Evolutionary conservation across 2,329 filamentous ascomycete genomes (phyloP), one percentile per base, ranked within the genome.

Genomic region (Davidsoniella virescens): DNA sequence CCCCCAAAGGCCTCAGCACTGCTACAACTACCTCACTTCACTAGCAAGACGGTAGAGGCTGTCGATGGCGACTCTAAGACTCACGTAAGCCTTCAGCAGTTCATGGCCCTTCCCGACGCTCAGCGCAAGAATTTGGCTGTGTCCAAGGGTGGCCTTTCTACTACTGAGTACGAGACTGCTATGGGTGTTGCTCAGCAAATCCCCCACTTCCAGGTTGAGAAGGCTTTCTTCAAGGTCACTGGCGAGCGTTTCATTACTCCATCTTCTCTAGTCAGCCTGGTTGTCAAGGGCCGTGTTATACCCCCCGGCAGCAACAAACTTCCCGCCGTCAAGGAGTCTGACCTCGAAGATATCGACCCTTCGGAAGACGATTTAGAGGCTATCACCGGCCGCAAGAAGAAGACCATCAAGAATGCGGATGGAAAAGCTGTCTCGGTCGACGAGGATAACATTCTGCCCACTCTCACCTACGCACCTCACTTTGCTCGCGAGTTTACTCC

Each of bases 151-250:
- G 79, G 90, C 39, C 69, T 98, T 37, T 80, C 75, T 4, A 80
- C 87, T 57, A 66, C 76, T 54, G 78, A 95, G 63, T 94, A 94
- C 66, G 70, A 77, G 55, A 75, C 80, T 40, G 84, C 83, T 37
- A 72, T 94, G 54, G 67, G 67, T 44, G 82, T 95, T 26, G 88
- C 87, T 25, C 78, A 79, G 58, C 86, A 95, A 65, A 73, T 98
- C 25, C 92, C 92, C 1, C 76, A 79, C 55, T 72, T 98, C 50
- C 76, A 84, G 52, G 79, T 98, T 9, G 86, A 87, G 60, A 93
- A 87, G 68, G 86, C 87, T 6, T 98, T 94, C 67, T 98, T 98
- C 78, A 98, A 98, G 72, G 93, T 98, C 43, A 82, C 87, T 48
- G 92, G 92, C 61, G 93, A 98, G 67, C 85, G 84, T 57, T 84